Evolutionary conservation across 2,329 filamentous ascomycete genomes (phyloP).

Genomic region (Colletotrichum limetticola): DNA sequence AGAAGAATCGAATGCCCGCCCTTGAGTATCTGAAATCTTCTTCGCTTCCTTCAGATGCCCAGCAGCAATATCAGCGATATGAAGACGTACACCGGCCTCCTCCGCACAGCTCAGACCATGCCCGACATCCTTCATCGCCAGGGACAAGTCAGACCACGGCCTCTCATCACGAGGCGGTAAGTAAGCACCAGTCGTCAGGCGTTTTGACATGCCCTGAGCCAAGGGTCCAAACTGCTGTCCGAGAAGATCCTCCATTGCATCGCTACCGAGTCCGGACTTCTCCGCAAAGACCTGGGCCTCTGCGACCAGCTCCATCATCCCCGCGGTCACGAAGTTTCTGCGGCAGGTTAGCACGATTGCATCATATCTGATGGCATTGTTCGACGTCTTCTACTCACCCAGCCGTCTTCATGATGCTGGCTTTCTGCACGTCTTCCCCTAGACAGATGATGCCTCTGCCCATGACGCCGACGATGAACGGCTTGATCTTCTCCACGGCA

Average conservation of each 20-base stretch:
- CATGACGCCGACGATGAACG: slow-evolving; percentile 54
- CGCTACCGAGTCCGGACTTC: slow-evolving; percentile 52
- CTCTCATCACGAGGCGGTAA: slow-evolving; percentile 45
- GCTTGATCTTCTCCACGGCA: slow-evolving; percentile 48
- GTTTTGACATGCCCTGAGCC: slow-evolving; percentile 48
- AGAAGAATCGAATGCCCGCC: slow-evolving; percentile 57
- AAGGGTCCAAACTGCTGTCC: slow-evolving; percentile 52
- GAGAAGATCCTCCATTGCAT: slow-evolving; percentile 54
- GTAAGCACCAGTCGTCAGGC: slow-evolving; percentile 51
- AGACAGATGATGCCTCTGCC: slow-evolving; percentile 54
- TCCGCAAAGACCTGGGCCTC: slow-evolving; percentile 62
- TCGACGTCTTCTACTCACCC: slow-evolving; percentile 43
- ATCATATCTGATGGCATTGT: too few species aligned
- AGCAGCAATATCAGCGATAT: slow-evolving; percentile 55
- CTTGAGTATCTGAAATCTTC: slow-evolving; percentile 45
- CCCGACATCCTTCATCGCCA: slow-evolving; percentile 64
- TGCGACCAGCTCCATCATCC: slow-evolving; percentile 59
- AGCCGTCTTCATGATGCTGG: slow-evolving; percentile 59
- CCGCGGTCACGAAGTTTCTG: slow-evolving; percentile 60
- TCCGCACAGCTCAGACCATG: slow-evolving; percentile 58
- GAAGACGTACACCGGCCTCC: slow-evolving; percentile 49
- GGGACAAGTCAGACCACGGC: slow-evolving; percentile 59
- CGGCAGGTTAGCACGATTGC: accelerated
- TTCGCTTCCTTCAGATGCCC: slow-evolving; percentile 55
- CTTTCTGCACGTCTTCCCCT: slow-evolving; percentile 54